phyloP scores from a whole-genome alignment of 495 filamentous ascomycete genomes.

The Acidiella bohemica region DNA sequence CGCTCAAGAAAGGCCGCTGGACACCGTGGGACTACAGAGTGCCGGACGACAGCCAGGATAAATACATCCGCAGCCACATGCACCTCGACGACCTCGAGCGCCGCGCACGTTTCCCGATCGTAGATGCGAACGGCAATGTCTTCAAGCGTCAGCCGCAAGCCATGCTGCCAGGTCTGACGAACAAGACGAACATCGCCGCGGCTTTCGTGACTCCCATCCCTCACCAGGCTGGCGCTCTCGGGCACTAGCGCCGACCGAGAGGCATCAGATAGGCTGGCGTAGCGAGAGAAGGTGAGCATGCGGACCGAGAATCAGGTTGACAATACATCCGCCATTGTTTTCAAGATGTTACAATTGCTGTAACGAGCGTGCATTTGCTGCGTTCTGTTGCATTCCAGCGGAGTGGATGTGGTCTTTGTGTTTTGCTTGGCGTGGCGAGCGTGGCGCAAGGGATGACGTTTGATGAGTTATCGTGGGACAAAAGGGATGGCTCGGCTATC shows the following conservation, averaged over 20 bases:
- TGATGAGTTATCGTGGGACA: not conserved
- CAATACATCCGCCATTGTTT: not conserved
- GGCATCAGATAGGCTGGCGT: too few species aligned
- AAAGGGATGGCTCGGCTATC: not conserved
- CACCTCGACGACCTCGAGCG: slow-evolving; percentile 57
- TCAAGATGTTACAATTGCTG: slow-evolving; percentile 1
- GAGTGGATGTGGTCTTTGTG: slow-evolving; percentile 2
- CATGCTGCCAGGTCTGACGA: too few species aligned
- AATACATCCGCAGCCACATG: slow-evolving; percentile 59
- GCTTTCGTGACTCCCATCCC: slow-evolving; percentile 10
- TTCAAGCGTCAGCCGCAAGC: not conserved
- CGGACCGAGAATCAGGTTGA: not conserved
- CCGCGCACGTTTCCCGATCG: slow-evolving; percentile 48
- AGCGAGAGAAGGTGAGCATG: too few species aligned
- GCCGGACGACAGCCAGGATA: slow-evolving; percentile 52
- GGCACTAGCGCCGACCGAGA: too few species aligned
- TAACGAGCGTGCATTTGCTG: slow-evolving; percentile 9
- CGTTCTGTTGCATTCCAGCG: slow-evolving; percentile 11
- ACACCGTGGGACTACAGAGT: slow-evolving; percentile 70
- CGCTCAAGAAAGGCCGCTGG: slow-evolving; percentile 55
- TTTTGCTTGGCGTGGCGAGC: not conserved
- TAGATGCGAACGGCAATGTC: slow-evolving; percentile 34
- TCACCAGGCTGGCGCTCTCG: slow-evolving; percentile 15
- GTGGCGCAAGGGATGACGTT: slow-evolving; percentile 4
- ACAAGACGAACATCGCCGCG: slow-evolving; percentile 9